Percentiles rank a stretch among this genome's conserved stretches.
Conservation (phyloP, 1,284 basidiomycete species). For the Ustilago hordei region DNA sequence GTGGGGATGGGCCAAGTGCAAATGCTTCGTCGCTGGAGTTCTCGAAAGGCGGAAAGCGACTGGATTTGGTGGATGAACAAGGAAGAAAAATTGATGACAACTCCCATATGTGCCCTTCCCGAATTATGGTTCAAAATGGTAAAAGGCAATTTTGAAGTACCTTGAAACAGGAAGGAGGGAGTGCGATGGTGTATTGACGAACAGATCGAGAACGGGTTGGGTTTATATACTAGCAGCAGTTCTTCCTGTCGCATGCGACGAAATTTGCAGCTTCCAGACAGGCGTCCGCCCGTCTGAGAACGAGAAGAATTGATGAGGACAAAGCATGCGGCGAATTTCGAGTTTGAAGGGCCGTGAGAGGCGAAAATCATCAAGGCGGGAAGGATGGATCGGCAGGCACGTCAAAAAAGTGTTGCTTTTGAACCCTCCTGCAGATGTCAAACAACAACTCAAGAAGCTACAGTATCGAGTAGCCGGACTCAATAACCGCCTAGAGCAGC, state of each 20-base stretch:
- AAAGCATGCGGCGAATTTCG: constrained; percentile 9
- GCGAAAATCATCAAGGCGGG: background rate
- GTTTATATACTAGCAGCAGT: constrained; percentile 25
- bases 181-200: constrained; percentile 20
- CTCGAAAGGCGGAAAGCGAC: constrained; percentile 29
- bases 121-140: constrained; percentile 62
- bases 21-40: background rate
- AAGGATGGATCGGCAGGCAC: constrained; percentile 2
- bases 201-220: background rate
- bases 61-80: constrained; percentile 25
- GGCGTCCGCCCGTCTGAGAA: background rate
- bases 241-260: constrained; percentile 12
- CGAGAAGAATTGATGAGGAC: background rate
- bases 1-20: background rate
- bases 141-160: constrained; percentile 60
- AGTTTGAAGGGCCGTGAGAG: constrained; percentile 25
- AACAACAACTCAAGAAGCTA: constrained; percentile 4
- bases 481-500: background rate
- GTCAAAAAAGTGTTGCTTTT: constrained; percentile 13
- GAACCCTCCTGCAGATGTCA: constrained; percentile 12
- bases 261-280: constrained; percentile 4
- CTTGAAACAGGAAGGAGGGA: constrained; percentile 58
- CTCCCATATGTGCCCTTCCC: constrained; percentile 52
- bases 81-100: constrained; percentile 53
- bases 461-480: background rate